phyloP scores from a whole-genome alignment of 176 grass and related monocot genomes.

The Tuctoria greenei region DNA sequence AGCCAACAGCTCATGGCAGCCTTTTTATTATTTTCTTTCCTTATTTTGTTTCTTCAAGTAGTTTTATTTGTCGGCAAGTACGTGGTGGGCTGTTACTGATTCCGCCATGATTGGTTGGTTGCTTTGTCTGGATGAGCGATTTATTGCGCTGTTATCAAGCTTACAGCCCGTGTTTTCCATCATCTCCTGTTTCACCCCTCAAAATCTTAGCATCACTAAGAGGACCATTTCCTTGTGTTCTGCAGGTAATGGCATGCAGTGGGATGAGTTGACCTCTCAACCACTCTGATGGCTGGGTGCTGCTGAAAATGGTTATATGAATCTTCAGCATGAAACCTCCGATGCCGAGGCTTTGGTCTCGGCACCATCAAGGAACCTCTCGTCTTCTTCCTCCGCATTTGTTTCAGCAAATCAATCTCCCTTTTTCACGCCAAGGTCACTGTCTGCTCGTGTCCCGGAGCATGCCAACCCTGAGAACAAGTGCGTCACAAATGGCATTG shows the following conservation, averaged over 20 bases:
- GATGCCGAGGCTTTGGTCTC: conserved; percentile 65
- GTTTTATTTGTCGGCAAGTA: conserved; percentile 13
- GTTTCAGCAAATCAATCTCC: conserved; percentile 93
- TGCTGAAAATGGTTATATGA: conserved; percentile 89
- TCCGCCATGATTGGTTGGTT: conserved; percentile 21
- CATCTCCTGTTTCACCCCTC: neutral
- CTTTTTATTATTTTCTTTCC: neutral
- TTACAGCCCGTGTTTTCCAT: conserved; percentile 9
- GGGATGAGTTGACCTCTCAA: conserved; percentile 35
- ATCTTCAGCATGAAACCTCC: conserved; percentile 93
- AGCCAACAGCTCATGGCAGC: conserved; percentile 14
- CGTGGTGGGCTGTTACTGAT: conserved; percentile 4
- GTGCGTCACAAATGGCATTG: conserved; percentile 25
- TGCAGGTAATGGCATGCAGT: conserved; percentile 28
- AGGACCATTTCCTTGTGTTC: conserved; percentile 16
- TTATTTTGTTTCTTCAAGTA: neutral
- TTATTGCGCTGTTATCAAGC: conserved; percentile 6
- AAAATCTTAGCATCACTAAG: neutral
- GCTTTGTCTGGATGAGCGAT: conserved; percentile 12
- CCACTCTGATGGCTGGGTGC: conserved; percentile 42
- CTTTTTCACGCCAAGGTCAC: conserved; percentile 81
- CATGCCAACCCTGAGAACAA: conserved; percentile 25
- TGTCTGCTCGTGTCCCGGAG: conserved; percentile 45
- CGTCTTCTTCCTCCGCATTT: conserved; percentile 87
- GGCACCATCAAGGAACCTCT: conserved; percentile 68